Evolutionary conservation across 2,329 filamentous ascomycete species (phyloP).

Genomic region (Fusarium setosum): DNA sequence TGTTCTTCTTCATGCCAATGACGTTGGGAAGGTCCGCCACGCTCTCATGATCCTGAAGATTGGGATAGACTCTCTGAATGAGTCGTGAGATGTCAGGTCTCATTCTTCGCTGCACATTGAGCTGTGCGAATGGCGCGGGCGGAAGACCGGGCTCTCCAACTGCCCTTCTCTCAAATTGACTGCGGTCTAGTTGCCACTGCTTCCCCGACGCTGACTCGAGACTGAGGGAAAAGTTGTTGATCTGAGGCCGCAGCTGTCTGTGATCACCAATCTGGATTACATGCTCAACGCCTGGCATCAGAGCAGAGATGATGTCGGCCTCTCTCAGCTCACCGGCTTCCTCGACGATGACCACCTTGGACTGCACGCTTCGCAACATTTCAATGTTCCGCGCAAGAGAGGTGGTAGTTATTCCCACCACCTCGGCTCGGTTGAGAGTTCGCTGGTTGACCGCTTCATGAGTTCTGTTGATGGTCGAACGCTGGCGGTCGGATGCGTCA

Average conservation of each 20-base stretch:
- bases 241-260: conserved; percentile 67
- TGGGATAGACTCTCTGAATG: conserved; percentile 68
- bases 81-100: conserved; percentile 70
- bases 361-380: conserved; percentile 56
- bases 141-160: conserved; percentile 35
- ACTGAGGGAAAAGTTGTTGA: conserved; percentile 62
- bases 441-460: conserved; percentile 48
- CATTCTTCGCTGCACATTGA: conserved; percentile 74
- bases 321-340: conserved; percentile 75
- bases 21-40: conserved; percentile 58
- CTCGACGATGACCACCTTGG: conserved; percentile 70
- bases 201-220: conserved; percentile 24
- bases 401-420: conserved; percentile 69
- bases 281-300: conserved; percentile 68
- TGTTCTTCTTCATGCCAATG: conserved; percentile 60
- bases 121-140: conserved; percentile 45
- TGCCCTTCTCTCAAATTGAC: conserved; percentile 43
- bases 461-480: neutral
- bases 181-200: conserved; percentile 53
- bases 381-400: conserved; percentile 63
- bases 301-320: conserved; percentile 65
- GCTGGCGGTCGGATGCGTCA: neutral
- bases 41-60: conserved; percentile 60
- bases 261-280: conserved; percentile 73
- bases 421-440: conserved; percentile 48